These are phyloP conservation scores for Pseudogymnoascus sp. DNA, from an alignment of 2,329 filamentous ascomycete genomes.

Conservation along the genomic window DNA sequence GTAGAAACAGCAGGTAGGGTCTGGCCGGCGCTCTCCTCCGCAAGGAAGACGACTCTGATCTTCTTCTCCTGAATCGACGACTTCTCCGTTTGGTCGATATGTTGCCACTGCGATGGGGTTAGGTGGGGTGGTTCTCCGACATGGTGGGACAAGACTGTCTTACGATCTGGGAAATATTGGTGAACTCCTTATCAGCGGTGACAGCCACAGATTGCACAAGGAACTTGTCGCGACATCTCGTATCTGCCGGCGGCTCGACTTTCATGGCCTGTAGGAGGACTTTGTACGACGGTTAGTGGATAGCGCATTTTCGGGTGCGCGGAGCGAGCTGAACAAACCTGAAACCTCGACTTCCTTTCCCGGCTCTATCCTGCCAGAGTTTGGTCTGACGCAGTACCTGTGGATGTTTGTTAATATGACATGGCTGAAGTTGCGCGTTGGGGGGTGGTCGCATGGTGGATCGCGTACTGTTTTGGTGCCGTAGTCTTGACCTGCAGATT, in stretches of 20 bases:
- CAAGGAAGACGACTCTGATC: constrained; percentile 82
- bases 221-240: constrained; percentile 95
- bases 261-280: constrained; percentile 98
- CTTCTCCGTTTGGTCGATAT: constrained; percentile 68
- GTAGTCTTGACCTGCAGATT: constrained; percentile 84
- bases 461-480: constrained; percentile 87
- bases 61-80: constrained; percentile 81
- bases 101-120: constrained; percentile 46
- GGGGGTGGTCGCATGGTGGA: constrained; percentile 16
- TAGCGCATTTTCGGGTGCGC: constrained; percentile 19
- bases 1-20: constrained; percentile 16
- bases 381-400: constrained; percentile 95
- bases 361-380: constrained; percentile 91
- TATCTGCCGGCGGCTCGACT: constrained; percentile 76
- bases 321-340: constrained; percentile 46
- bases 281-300: constrained; percentile 31
- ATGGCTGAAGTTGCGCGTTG: constrained; percentile 13
- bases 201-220: constrained; percentile 87
- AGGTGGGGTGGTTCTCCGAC: constrained; percentile 7
- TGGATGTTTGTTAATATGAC: constrained; percentile 23
- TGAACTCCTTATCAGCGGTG: constrained; percentile 73
- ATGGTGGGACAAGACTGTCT: constrained; percentile 26
- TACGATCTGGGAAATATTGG: constrained; percentile 74
- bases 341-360: constrained; percentile 86
- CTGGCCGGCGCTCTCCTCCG: constrained; percentile 42